Evolutionary conservation across 768 basidiomycete species (phyloP).

Genomic region (Trametes cubensis): DNA sequence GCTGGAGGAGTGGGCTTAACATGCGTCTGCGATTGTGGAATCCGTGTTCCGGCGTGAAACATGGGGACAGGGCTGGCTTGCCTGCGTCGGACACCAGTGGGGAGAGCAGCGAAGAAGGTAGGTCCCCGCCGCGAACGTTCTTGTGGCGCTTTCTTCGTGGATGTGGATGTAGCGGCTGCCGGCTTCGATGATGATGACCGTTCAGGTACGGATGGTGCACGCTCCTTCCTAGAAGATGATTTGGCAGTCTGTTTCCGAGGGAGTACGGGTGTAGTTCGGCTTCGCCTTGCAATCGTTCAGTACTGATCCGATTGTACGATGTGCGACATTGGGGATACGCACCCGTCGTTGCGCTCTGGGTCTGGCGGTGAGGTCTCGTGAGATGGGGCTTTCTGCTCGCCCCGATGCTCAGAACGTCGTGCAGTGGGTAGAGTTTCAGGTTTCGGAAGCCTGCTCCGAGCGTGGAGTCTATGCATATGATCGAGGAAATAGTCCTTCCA

Average conservation of each 20-base stretch:
- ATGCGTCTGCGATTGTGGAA: neutral
- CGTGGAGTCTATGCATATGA: constrained; percentile 1
- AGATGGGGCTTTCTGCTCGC: neutral
- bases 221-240: no score
- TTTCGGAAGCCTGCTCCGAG: neutral
- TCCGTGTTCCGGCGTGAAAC: constrained; percentile 7
- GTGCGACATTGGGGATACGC: no score
- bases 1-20: constrained; percentile 2
- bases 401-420: neutral
- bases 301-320: no score
- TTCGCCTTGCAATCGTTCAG: no score
- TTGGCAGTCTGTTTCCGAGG: no score
- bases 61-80: neutral
- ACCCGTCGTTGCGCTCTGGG: no score
- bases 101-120: neutral
- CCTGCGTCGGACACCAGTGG: neutral
- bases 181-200: no score
- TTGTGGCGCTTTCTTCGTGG: neutral
- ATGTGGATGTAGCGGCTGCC: neutral
- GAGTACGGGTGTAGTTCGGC: no score
- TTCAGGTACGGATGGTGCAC: no score
- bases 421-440: no score
- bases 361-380: no score
- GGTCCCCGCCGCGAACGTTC: neutral
- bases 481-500: constrained; percentile 14